Base-by-base conservation (phyloP, 2,329 filamentous ascomycete species). In the Periconia sp. region DNA sequence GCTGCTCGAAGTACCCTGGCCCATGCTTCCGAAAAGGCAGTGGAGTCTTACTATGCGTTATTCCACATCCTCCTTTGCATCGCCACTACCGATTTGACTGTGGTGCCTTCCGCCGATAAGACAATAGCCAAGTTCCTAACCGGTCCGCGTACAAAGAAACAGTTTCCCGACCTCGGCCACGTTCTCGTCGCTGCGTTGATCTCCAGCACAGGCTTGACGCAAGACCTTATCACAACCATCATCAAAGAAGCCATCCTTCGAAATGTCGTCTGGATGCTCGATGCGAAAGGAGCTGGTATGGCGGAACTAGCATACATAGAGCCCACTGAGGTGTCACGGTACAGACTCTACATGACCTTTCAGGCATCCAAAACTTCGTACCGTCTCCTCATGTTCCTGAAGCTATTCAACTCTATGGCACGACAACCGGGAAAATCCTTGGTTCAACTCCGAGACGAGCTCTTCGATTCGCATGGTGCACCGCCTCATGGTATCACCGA, bases 201-300 rank as follows among this genome's bases (percentile, higher is more conserved):
- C 59, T 78, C 76, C 49, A 73, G 79, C 43, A 51, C 73, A 8
- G 65, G 72, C 6, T 70, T 80, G 6, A 78, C 74, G 2, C 66
- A 75, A 31, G 50, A 58, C 1, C 62, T 81, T 14, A 69, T 69
- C 15, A 75, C 75, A 41, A 60, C 68, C 3, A 76, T 82, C 55
- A 76, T 82, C 57, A 76, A 70, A 11, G 80, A 82, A 65, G 74
- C 79, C 1, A 76, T 82, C 46, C 76, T 76, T 6, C 74, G 79
- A 33, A 82, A 82, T 50, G 79, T 82, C 1, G 77, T 81, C 11
- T 81, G 77, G 78, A 77, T 82, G 64, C 74, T 82, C 14, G 76
- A 80, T 52, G 33, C 40, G 13, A 66, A 62, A 41, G 62, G 65
- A 9, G 68, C 65, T 11, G 59, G 65, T 27, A 72, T 69, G 66